phyloP scores from a whole-genome alignment of 805 yeast species.

The Candida corydali region DNA sequence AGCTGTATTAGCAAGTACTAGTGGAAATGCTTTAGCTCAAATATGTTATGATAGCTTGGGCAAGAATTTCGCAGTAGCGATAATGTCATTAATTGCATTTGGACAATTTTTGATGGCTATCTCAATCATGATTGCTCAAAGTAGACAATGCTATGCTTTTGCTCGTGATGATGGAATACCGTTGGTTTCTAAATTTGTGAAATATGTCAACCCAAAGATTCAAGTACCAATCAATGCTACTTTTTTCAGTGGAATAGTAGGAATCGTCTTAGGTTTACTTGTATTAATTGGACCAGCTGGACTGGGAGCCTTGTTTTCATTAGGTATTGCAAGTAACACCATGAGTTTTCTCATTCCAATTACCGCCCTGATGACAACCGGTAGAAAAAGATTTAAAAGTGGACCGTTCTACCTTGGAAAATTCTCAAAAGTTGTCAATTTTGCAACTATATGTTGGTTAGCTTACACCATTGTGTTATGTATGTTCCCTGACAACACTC shows the following conservation, averaged over 20 bases:
- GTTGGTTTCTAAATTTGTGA: constrained; percentile 46
- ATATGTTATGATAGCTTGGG: constrained; percentile 60
- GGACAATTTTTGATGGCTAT: constrained; percentile 68
- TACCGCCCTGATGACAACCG: constrained; percentile 14
- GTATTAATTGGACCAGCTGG: constrained; percentile 53
- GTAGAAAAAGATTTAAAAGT: constrained; percentile 49
- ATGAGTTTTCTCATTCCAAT: constrained; percentile 50
- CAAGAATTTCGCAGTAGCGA: constrained; percentile 58
- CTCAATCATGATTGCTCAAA: constrained; percentile 57
- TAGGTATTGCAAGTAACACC: constrained; percentile 56
- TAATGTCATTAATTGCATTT: constrained; percentile 53
- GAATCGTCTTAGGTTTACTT: constrained; percentile 51
- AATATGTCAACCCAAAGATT: constrained; percentile 50
- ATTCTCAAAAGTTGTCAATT: constrained; percentile 41
- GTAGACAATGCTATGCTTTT: constrained; percentile 72
- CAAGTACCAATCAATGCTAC: constrained; percentile 71
- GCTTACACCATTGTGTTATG: constrained; percentile 50
- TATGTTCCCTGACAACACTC: constrained; percentile 54
- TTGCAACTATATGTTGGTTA: constrained; percentile 46
- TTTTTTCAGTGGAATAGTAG: constrained; percentile 45
- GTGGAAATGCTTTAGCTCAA: constrained; percentile 58
- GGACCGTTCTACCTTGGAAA: constrained; percentile 67
- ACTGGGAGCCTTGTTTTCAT: constrained; percentile 63
- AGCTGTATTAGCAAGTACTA: constrained; percentile 40
- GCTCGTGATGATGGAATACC: constrained; percentile 77